Evolutionary conservation across 1,284 basidiomycete genomes (phyloP).

Genomic region (Malassezia globosa): DNA sequence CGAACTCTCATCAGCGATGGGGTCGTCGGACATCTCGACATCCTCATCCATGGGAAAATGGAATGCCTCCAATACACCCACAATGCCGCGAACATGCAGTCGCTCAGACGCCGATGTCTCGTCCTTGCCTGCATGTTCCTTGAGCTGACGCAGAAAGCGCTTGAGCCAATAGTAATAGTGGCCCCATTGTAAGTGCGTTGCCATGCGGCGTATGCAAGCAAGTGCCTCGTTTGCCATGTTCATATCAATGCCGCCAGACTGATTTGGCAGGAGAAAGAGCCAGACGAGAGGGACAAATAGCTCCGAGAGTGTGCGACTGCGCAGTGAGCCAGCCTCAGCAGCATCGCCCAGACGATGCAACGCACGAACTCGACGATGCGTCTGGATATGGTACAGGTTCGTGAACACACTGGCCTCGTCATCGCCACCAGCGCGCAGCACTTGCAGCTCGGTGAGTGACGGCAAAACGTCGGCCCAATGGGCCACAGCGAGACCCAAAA

Average conservation of each 20-base stretch:
- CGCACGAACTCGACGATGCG: conserved; percentile 79
- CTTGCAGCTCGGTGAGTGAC: conserved; percentile 64
- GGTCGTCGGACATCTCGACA: conserved; percentile 56
- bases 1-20: conserved; percentile 17
- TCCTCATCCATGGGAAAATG: conserved; percentile 56
- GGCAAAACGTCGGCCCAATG: conserved; percentile 53
- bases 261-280: conserved; percentile 58
- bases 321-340: conserved; percentile 60
- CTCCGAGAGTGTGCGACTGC: conserved; percentile 65
- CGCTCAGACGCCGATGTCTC: conserved; percentile 11
- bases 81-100: conserved; percentile 66
- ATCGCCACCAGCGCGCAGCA: conserved; percentile 76
- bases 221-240: conserved; percentile 86
- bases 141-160: conserved; percentile 63
- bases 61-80: conserved; percentile 79
- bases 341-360: conserved; percentile 73
- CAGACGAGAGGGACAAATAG: conserved; percentile 77
- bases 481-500: conserved; percentile 66
- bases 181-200: conserved; percentile 56
- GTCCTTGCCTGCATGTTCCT: conserved; percentile 11
- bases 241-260: conserved; percentile 62
- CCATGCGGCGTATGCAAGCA: conserved; percentile 49
- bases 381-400: conserved; percentile 88
- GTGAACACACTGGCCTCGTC: conserved; percentile 94
- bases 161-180: conserved; percentile 71